A percentile compares a stretch with the other conserved stretches of the same genome.
These are phyloP conservation scores for Pascua guehoae DNA, from an alignment of 1,284 basidiomycete species.

Conservation along the genomic window DNA sequence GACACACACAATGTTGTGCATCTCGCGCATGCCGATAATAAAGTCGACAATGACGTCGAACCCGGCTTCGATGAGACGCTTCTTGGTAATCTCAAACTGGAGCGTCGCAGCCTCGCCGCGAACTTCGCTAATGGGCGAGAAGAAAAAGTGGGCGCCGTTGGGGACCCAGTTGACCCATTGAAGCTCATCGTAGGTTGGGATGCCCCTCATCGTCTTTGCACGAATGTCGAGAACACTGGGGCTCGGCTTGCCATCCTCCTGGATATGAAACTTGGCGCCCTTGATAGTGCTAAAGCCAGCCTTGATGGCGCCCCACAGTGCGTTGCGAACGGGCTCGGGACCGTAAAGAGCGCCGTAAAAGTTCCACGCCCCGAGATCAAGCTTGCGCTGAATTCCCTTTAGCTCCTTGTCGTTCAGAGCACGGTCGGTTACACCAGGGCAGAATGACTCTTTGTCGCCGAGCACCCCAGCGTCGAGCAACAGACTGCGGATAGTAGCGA, in stretches of 20 bases:
- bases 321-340: constrained; percentile 6
- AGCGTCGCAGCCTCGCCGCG: constrained; percentile 4
- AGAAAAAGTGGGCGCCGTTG: constrained; percentile 12
- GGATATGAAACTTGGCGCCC: constrained; percentile 9
- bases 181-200: constrained; percentile 11
- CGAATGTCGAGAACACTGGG: constrained; percentile 10
- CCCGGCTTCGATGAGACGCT: constrained; percentile 2
- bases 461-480: constrained; percentile 5
- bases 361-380: constrained; percentile 3
- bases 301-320: constrained; percentile 7
- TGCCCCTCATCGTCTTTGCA: constrained; percentile 6
- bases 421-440: constrained; percentile 1
- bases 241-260: constrained; percentile 5
- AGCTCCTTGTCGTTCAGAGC: constrained; percentile 3
- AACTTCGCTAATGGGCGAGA: constrained; percentile 10
- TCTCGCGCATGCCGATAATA: constrained; percentile 11
- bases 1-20: constrained; percentile 15
- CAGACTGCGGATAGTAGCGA: constrained; percentile 6
- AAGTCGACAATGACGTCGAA: constrained; percentile 13
- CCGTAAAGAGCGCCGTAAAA: constrained; percentile 12
- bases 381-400: constrained; percentile 4
- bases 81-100: constrained; percentile 7
- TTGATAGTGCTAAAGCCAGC: constrained; percentile 2
- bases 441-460: constrained; percentile 4
- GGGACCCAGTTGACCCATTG: constrained; percentile 13